Base-by-base conservation (phyloP, 441 rosid species). In the Bocquillonia castaneifolia region DNA sequence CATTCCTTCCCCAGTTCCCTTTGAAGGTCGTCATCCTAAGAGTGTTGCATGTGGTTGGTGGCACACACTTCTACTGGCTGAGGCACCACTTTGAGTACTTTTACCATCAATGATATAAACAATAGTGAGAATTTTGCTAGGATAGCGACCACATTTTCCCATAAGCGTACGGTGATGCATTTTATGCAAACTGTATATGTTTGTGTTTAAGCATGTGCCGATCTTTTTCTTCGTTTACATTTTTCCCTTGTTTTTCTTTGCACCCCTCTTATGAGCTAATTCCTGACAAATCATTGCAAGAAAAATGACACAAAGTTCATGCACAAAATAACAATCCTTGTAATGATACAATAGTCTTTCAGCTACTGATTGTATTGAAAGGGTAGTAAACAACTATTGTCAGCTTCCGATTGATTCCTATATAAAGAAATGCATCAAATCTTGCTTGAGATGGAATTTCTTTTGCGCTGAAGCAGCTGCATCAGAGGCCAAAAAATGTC, bases 41-140 rank as follows among this genome's bases (percentile, higher is more conserved):
- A 87, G 80, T 69, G 82, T 94, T 0, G 89, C 94, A 6, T 94
- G 99, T 52, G 99, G 97, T 42, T 94, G 99, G 99, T 90, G 99
- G 97, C 97, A 94, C 79, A 94, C 99, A 25, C 78, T 94, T 39
- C 88, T 94, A 72, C 81, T 90, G 60, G 90, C 88, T 0, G 85
- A 83, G 44, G 66, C 88, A 2, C 81, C 90, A 55, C 71, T 72
- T 51, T 90, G 90, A 90, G 68, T 61, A 44, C 0, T 6, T 2
- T 10, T 17, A 26, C 22, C 51, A 23, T 52, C 20, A 25, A 29
- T 32, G 36, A 34, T 15, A 23, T n/a, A 1, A 9, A 13, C 10
- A 42, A 22, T 3, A 58, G 3, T 25, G 31, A 62, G n/a, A 68
- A 62, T 71, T 81, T 71, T 71, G 64, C 28, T 57, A 74, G 69